These are phyloP conservation scores for Asclepias syriaca DNA, from an alignment of 257 asterid species.

Conservation along the genomic window DNA sequence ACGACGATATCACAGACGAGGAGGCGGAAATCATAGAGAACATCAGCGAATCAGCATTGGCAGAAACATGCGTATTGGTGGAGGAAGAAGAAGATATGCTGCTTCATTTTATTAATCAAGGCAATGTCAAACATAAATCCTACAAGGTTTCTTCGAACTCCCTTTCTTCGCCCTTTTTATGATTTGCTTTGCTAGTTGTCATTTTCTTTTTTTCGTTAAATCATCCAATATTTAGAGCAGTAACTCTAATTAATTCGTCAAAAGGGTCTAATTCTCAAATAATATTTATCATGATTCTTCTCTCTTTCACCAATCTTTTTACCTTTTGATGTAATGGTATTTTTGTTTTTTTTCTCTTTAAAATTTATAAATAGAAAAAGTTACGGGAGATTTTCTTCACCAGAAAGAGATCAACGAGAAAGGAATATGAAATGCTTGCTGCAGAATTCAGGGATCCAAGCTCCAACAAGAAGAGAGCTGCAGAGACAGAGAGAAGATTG, in stretches of 20 bases:
- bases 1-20: conserved; percentile 19
- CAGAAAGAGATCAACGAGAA: conserved; percentile 40
- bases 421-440: conserved; percentile 34
- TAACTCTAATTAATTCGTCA: no score
- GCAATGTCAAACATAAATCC: conserved; percentile 41
- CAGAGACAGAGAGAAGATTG: background rate
- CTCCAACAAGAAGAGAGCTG: conserved; percentile 7
- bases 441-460: conserved; percentile 12
- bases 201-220: no score
- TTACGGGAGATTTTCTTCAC: conserved; percentile 46
- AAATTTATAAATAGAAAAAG: conserved; percentile 39
- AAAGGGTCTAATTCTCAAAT: no score
- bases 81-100: conserved; percentile 44
- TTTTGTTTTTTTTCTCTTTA: background rate
- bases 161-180: background rate
- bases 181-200: background rate
- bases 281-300: no score
- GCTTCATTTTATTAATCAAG: conserved; percentile 24
- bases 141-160: conserved; percentile 46
- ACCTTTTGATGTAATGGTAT: background rate
- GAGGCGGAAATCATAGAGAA: conserved; percentile 25
- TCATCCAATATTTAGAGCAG: no score
- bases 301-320: background rate
- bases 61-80: conserved; percentile 63
- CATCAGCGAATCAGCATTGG: conserved; percentile 32